A percentile compares a stretch with the other conserved stretches of the same genome.
phyloP scores from a whole-genome alignment of 2,329 filamentous ascomycete genomes.

The Seiridium unicorne region DNA sequence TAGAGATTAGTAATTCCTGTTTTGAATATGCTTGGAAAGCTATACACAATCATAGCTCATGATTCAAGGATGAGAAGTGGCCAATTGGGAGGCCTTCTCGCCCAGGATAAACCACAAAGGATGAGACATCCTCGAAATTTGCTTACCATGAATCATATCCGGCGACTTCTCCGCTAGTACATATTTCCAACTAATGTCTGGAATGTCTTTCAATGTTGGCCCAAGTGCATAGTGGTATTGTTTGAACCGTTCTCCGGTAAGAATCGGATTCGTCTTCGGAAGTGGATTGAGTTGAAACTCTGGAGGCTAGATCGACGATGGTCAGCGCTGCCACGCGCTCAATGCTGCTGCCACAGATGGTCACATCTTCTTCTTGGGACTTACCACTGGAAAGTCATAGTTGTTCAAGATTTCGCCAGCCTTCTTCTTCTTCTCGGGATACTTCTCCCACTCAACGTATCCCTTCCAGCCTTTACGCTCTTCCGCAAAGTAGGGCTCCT shows the following conservation, averaged over 20 bases:
- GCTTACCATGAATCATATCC: slow-evolving; percentile 52
- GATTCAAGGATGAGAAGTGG: no score
- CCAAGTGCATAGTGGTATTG: slow-evolving; percentile 55
- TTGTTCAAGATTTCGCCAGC: slow-evolving; percentile 53
- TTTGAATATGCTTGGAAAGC: no score
- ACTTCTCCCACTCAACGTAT: slow-evolving; percentile 60
- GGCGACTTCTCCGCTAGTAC: slow-evolving; percentile 57
- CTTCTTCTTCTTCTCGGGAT: slow-evolving; percentile 63
- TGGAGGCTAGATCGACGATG: slow-evolving; percentile 33
- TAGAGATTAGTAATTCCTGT: no score
- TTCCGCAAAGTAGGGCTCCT: background rate
- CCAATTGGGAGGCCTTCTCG: no score
- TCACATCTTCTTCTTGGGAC: slow-evolving; percentile 12
- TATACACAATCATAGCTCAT: no score
- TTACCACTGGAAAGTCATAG: slow-evolving; percentile 44
- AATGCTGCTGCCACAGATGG: no score
- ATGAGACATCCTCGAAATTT: no score
- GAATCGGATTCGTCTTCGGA: slow-evolving; percentile 55
- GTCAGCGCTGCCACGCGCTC: slow-evolving; percentile 5
- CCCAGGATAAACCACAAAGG: no score
- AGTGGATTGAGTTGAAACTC: slow-evolving; percentile 57
- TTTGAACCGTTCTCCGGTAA: slow-evolving; percentile 57
- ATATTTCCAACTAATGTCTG: slow-evolving; percentile 56
- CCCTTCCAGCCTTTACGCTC: background rate
- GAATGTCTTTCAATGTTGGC: slow-evolving; percentile 40